These are phyloP conservation scores for Albizia julibrissin DNA, from an alignment of 306 rosid species.

Conservation along the genomic window DNA sequence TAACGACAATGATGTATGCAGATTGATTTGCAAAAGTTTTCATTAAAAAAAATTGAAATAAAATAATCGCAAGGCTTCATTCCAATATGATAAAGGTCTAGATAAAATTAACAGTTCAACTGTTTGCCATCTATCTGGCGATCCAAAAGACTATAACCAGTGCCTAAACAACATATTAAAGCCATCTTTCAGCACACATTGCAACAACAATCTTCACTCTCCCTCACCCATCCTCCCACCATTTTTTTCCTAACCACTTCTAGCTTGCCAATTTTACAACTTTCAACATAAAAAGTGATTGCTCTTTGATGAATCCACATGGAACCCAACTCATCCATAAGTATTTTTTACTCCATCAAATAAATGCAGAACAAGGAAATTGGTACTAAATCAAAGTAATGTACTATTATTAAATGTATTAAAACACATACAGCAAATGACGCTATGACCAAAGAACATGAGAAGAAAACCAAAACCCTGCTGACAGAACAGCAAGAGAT, in stretches of 20 bases:
- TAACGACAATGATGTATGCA: background rate
- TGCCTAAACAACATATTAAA: background rate
- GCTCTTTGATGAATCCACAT: conserved; percentile 18
- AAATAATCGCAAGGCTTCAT: background rate
- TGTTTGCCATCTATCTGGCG: background rate
- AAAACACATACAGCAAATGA: conserved; percentile 24
- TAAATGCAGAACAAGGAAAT: conserved; percentile 10
- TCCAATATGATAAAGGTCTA: conserved; percentile 13
- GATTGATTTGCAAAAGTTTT: background rate
- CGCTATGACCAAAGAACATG: conserved; percentile 11
- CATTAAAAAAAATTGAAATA: background rate
- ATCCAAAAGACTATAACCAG: background rate
- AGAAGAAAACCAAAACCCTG: conserved; percentile 14
- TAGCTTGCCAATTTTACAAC: conserved; percentile 13
- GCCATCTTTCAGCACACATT: conserved; percentile 20
- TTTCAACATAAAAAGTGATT: background rate
- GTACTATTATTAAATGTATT: background rate
- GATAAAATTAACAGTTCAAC: conserved; percentile 22
- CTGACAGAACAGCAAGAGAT: conserved; percentile 7
- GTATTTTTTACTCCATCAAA: conserved; percentile 23
- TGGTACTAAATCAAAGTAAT: background rate
- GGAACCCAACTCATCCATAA: background rate
- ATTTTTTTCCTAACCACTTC: background rate
- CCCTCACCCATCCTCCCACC: background rate
- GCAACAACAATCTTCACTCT: background rate